A percentile compares a stretch with the other conserved stretches of the same genome.
Evolutionary conservation across 2,329 filamentous ascomycete species (phyloP).

Genomic region (Pseudocercospora fuligena): DNA sequence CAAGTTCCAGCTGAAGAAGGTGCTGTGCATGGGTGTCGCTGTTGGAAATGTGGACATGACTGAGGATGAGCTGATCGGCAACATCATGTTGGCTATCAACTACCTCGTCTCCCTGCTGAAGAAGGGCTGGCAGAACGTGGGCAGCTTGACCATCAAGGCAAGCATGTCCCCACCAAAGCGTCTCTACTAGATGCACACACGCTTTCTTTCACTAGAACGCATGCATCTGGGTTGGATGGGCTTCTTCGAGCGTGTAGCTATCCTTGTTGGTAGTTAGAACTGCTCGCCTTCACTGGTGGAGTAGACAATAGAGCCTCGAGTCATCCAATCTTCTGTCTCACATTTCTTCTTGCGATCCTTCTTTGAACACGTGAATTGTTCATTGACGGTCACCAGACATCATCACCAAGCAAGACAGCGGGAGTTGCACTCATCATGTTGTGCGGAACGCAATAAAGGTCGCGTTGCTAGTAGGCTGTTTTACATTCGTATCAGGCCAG

Average conservation of each 20-base stretch:
- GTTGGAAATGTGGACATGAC: conserved; percentile 98
- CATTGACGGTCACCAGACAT: neutral
- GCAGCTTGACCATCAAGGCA: conserved; percentile 99
- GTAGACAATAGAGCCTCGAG: conserved; percentile 37
- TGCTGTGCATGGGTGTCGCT: conserved; percentile 99
- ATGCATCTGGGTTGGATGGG: conserved; percentile 25
- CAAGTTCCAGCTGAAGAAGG: conserved; percentile 99
- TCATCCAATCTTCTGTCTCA: conserved; percentile 28
- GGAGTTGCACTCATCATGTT: neutral
- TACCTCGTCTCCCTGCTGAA: conserved; percentile 99
- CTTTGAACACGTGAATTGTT: neutral
- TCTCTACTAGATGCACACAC: conserved; percentile 73
- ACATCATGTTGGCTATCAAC: conserved; percentile 99
- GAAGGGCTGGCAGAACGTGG: conserved; percentile 99
- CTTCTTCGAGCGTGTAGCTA: conserved; percentile 35
- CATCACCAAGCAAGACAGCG: neutral
- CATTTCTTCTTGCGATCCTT: neutral
- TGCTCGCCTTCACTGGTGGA: conserved; percentile 42
- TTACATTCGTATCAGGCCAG: conserved; percentile 4
- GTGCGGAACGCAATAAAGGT: neutral
- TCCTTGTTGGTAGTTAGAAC: conserved; percentile 25
- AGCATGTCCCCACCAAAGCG: conserved; percentile 99
- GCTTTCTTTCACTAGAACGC: conserved; percentile 1
- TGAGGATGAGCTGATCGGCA: conserved; percentile 91
- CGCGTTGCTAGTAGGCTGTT: neutral